Percentiles rank a stretch among this genome's conserved stretches.
Evolutionary conservation across 441 rosid genomes (phyloP).

Genomic region (Erysimum cheiri): DNA sequence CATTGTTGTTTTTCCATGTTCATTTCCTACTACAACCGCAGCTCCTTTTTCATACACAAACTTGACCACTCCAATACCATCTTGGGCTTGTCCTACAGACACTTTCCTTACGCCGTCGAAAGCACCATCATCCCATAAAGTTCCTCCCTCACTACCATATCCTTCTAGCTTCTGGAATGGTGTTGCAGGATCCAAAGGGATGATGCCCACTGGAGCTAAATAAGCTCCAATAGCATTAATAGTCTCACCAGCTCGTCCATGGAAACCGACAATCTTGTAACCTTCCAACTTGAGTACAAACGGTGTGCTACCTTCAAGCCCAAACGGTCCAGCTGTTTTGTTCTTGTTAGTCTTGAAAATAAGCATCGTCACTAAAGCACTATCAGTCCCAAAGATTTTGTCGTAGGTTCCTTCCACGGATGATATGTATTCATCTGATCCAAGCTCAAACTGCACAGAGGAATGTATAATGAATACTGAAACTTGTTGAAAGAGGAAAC

Average conservation of each 20-base stretch:
- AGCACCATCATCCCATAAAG: conserved; percentile 45
- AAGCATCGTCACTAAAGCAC: conserved; percentile 29
- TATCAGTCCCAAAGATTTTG: conserved; percentile 24
- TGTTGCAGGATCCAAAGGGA: conserved; percentile 23
- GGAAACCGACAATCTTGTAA: conserved; percentile 41
- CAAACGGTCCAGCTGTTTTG: conserved; percentile 30
- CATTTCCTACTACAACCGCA: conserved; percentile 27
- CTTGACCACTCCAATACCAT: conserved; percentile 37
- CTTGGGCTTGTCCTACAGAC: conserved; percentile 39
- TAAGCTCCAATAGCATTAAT: conserved; percentile 40
- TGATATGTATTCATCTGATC: conserved; percentile 39
- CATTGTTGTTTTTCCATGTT: conserved; percentile 30
- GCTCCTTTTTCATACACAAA: conserved; percentile 39
- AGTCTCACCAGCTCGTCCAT: conserved; percentile 34
- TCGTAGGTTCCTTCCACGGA: conserved; percentile 40
- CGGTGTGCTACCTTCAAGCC: conserved; percentile 17
- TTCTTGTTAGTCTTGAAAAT: conserved; percentile 34
- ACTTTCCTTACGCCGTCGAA: conserved; percentile 39
- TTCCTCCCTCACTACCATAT: conserved; percentile 38
- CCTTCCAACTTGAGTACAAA: conserved; percentile 34
- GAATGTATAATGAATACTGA: neutral
- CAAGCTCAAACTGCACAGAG: conserved; percentile 35
- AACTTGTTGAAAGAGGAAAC: neutral
- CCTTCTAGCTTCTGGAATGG: conserved; percentile 31
- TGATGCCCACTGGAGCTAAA: conserved; percentile 35